Evolutionary conservation across 345 rosid genomes (phyloP).

Genomic region (Chamaenerion angustifolium): DNA sequence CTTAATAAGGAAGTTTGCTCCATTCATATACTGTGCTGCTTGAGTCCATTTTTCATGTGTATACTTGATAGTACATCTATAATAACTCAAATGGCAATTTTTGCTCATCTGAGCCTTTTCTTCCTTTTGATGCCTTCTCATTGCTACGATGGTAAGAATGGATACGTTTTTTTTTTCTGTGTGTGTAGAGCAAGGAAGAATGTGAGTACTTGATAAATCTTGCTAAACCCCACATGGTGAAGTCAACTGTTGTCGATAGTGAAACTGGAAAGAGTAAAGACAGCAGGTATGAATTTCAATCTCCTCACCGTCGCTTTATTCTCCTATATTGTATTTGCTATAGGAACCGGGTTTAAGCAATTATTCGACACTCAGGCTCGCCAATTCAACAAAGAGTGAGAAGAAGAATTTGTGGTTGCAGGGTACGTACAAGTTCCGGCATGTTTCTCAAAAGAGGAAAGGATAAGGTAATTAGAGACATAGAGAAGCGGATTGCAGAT

Average conservation of each 20-base stretch:
- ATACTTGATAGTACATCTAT: too few relatives aligned
- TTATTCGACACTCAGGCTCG: neutral
- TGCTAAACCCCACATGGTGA: slow-evolving; percentile 73
- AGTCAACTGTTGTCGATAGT: slow-evolving; percentile 85
- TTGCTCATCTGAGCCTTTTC: neutral
- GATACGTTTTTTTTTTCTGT: neutral
- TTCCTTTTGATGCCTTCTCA: neutral
- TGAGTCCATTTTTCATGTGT: too few relatives aligned
- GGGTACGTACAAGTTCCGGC: slow-evolving; percentile 95
- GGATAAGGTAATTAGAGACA: slow-evolving; percentile 41
- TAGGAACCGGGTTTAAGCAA: neutral
- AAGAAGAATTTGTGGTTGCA: slow-evolving; percentile 16
- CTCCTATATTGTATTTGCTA: neutral
- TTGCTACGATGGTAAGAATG: neutral
- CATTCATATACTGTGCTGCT: too few relatives aligned
- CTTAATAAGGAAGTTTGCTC: too few relatives aligned
- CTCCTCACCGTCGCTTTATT: neutral
- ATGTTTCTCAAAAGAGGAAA: slow-evolving; percentile 69
- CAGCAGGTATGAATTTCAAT: slow-evolving; percentile 45
- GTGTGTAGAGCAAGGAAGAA: slow-evolving; percentile 63
- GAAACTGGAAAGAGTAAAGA: slow-evolving; percentile 73
- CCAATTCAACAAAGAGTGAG: neutral
- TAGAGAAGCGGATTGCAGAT: slow-evolving; percentile 86
- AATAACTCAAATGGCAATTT: neutral
- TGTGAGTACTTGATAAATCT: slow-evolving; percentile 73